Evolutionary conservation across 148 eudicot species (phyloP).

Genomic region (Selenicereus undatus): DNA sequence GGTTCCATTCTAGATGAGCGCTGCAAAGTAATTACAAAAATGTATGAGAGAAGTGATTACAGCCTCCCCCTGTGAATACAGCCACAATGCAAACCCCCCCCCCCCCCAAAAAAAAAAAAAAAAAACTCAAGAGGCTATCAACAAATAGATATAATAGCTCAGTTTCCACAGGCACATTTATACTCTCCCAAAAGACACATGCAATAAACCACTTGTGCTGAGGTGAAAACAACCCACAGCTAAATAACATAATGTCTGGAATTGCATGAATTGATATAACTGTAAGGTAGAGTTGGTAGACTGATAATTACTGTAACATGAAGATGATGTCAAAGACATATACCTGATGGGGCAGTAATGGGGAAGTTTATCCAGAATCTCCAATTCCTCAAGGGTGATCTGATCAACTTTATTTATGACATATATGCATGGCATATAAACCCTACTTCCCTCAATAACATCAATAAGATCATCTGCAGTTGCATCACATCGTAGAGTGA

Average conservation of each 20-base stretch:
- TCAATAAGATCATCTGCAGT: constrained; percentile 99
- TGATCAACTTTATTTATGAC: constrained; percentile 94
- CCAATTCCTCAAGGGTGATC: constrained; percentile 90
- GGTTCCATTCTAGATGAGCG: constrained; percentile 99
- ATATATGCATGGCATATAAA: constrained; percentile 93
- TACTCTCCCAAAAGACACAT: not conserved
- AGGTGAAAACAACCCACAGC: not conserved
- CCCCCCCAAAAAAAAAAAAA: too few relatives aligned
- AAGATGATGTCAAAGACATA: not conserved
- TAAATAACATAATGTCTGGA: not conserved
- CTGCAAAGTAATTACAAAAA: constrained; percentile 34
- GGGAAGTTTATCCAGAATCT: constrained; percentile 93
- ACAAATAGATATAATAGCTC: not conserved
- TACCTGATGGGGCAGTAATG: constrained; percentile 99
- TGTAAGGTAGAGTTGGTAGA: not conserved
- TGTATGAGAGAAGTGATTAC: not conserved
- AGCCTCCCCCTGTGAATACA: not conserved
- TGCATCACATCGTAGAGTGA: constrained; percentile 82
- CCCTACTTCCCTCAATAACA: constrained; percentile 94
- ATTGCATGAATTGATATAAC: not conserved
- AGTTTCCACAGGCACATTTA: not conserved
- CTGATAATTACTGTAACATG: not conserved
- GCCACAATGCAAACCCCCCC: not conserved
- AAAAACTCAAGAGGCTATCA: too few relatives aligned
- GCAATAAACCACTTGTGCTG: not conserved